Conservation (phyloP, 108 stramenopile species). For the Schizochytrium sp. region DNA sequence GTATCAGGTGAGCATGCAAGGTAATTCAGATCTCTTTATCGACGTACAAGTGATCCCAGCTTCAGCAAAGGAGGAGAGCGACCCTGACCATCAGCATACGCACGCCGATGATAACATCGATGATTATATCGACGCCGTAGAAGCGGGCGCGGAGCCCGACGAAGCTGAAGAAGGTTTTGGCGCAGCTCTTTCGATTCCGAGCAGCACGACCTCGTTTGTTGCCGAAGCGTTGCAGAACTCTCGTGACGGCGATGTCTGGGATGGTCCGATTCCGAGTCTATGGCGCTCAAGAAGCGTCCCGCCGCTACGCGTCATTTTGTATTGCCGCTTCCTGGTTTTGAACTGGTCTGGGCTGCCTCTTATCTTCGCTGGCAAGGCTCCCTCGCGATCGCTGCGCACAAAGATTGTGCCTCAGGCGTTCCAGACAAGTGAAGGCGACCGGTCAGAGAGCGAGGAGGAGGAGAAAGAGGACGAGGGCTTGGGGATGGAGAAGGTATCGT, state of each 20-base stretch:
- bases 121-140: background rate
- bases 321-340: background rate
- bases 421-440: background rate
- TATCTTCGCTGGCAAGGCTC: background rate
- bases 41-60: background rate
- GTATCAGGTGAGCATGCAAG: background rate
- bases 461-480: background rate
- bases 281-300: background rate
- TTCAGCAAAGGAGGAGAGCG: background rate
- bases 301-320: background rate
- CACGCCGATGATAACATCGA: background rate
- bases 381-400: background rate
- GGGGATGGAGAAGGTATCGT: background rate
- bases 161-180: background rate
- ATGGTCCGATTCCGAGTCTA: background rate
- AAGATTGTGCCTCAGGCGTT: background rate
- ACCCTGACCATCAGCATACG: slow-evolving; percentile 3
- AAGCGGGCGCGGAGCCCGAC: background rate
- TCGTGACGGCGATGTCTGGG: background rate
- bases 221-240: background rate
- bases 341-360: slow-evolving; percentile 6
- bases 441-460: background rate
- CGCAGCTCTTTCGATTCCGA: too few species aligned
- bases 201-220: background rate
- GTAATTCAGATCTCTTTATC: background rate